phyloP scores from a whole-genome alignment of 495 filamentous ascomycete species.

The Daldinia concentrica region DNA sequence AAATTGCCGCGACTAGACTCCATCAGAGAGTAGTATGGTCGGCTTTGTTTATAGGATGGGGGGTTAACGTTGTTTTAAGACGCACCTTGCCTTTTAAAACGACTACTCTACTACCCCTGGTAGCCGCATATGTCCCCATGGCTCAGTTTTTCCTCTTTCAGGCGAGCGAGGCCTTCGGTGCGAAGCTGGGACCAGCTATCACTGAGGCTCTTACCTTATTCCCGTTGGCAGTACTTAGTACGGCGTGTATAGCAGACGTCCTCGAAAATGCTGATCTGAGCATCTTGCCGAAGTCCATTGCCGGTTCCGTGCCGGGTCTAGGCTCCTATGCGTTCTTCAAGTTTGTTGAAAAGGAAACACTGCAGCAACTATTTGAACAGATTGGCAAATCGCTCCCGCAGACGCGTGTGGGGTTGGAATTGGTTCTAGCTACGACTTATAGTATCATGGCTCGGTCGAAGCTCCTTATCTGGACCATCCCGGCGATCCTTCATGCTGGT shows the following conservation, averaged over 20 bases:
- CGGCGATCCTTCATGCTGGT: constrained; percentile 74
- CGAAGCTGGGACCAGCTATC: constrained; percentile 73
- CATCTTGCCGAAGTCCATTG: constrained; percentile 61
- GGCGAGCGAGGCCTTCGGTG: constrained; percentile 70
- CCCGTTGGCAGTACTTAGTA: constrained; percentile 74
- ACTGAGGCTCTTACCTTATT: constrained; percentile 77
- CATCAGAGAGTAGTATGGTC: constrained; percentile 72
- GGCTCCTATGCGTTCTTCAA: constrained; percentile 72
- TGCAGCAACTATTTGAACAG: constrained; percentile 59
- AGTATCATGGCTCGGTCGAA: constrained; percentile 72
- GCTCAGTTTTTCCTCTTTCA: constrained; percentile 74
- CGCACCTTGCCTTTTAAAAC: constrained; percentile 52
- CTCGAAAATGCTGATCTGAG: constrained; percentile 69
- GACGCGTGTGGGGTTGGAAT: constrained; percentile 75
- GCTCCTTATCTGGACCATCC: constrained; percentile 69
- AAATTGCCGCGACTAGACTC: constrained; percentile 74
- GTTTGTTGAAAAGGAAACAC: constrained; percentile 61
- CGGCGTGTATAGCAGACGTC: constrained; percentile 69
- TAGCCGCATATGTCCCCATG: constrained; percentile 77
- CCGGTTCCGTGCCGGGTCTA: constrained; percentile 67
- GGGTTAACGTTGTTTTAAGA: constrained; percentile 61
- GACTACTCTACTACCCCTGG: constrained; percentile 65
- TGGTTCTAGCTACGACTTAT: constrained; percentile 70
- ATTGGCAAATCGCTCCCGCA: constrained; percentile 71
- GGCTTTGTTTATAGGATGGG: constrained; percentile 71